Conservation (phyloP, 768 basidiomycete species). For the Auriscalpium orientale region DNA sequence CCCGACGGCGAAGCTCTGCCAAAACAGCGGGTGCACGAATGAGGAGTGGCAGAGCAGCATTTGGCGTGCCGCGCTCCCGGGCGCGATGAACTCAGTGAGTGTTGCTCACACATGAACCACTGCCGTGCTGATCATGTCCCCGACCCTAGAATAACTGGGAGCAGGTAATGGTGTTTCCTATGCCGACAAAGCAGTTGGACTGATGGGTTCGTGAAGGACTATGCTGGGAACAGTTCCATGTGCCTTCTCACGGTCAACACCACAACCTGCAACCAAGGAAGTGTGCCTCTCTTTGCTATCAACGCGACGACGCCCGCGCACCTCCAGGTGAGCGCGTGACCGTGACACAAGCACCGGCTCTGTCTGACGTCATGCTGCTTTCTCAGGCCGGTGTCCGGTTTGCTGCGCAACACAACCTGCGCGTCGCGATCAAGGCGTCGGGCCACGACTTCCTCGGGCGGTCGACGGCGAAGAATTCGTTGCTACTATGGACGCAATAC, state of each 20-base stretch:
- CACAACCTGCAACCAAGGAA: slow-evolving; percentile 7
- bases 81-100: slow-evolving; percentile 11
- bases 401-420: slow-evolving; percentile 22
- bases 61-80: slow-evolving; percentile 10
- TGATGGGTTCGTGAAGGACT: background rate
- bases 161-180: background rate
- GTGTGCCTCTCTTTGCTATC: slow-evolving; percentile 11
- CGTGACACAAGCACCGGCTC: background rate
- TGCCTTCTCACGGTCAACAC: slow-evolving; percentile 5
- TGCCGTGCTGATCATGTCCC: background rate
- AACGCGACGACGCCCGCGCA: slow-evolving; percentile 8
- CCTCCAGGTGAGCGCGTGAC: slow-evolving; percentile 6
- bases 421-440: slow-evolving; percentile 24
- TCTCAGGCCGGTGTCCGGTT: slow-evolving; percentile 25
- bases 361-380: background rate
- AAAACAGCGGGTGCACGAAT: slow-evolving; percentile 3
- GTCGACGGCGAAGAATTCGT: slow-evolving; percentile 32
- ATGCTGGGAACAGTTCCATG: slow-evolving; percentile 1
- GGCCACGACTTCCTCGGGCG: slow-evolving; percentile 39
- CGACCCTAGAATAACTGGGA: slow-evolving; percentile 13
- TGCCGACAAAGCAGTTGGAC: background rate
- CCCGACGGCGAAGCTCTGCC: slow-evolving; percentile 7
- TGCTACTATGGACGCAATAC: slow-evolving; percentile 35
- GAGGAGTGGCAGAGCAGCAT: slow-evolving; percentile 10
- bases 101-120: background rate